A percentile compares a stretch with the other conserved stretches of the same genome.
Conservation (phyloP, 1,139 yeast genomes). For the Taphrina communis region DNA sequence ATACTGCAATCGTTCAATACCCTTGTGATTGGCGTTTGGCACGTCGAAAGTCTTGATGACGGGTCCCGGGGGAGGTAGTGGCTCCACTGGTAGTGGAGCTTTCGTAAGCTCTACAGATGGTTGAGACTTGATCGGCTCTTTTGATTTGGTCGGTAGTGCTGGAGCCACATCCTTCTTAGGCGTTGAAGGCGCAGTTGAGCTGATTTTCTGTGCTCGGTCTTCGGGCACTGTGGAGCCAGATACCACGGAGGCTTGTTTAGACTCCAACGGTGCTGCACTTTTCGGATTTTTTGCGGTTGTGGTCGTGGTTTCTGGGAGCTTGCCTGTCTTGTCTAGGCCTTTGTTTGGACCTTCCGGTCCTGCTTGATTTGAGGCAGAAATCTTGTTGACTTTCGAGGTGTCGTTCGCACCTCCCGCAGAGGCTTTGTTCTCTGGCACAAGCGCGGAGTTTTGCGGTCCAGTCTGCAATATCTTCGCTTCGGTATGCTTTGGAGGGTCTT, state of each 20-base stretch:
- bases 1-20: conserved; percentile 26
- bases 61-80: conserved; percentile 29
- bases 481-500: conserved; percentile 17
- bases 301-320: conserved; percentile 7
- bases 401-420: conserved; percentile 30
- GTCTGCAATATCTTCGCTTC: conserved; percentile 37
- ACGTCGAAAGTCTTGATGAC: conserved; percentile 36
- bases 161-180: neutral
- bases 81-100: conserved; percentile 20
- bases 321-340: conserved; percentile 21
- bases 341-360: neutral
- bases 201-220: neutral
- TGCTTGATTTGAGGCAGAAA: conserved; percentile 12
- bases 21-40: conserved; percentile 21
- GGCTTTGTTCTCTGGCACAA: conserved; percentile 27
- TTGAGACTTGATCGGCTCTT: neutral
- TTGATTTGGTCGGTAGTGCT: neutral
- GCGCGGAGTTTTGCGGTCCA: conserved; percentile 39
- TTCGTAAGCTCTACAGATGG: neutral
- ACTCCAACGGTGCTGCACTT: neutral
- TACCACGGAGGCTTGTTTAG: neutral
- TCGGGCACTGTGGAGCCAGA: neutral
- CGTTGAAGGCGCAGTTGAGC: conserved; percentile 1
- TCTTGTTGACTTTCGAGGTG: conserved; percentile 9
- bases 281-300: neutral